Evolutionary conservation across 495 filamentous ascomycete genomes (phyloP).

Genomic region (Trichoderma asperelloides): DNA sequence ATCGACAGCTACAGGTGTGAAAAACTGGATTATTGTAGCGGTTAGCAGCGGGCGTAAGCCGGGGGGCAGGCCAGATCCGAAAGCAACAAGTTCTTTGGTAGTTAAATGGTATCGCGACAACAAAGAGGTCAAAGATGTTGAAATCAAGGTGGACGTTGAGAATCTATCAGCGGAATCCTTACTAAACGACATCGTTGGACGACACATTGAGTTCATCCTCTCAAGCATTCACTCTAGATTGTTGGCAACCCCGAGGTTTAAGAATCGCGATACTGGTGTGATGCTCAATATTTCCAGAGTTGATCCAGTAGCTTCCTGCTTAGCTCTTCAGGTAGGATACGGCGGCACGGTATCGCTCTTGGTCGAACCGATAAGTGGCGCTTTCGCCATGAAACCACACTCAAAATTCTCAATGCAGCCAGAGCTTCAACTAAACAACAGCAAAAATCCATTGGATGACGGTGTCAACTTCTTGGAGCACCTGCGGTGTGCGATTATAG

Average conservation of each 20-base stretch:
- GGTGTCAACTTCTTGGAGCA: constrained; percentile 42
- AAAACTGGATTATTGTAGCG: constrained; percentile 88
- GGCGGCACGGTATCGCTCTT: constrained; percentile 48
- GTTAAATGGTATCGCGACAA: constrained; percentile 81
- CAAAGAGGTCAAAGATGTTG: constrained; percentile 56
- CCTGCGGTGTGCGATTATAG: constrained; percentile 47
- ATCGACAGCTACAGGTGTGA: constrained; percentile 43
- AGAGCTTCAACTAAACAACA: constrained; percentile 45
- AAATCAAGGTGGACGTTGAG: constrained; percentile 55
- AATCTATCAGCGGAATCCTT: constrained; percentile 64
- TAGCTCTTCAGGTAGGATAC: constrained; percentile 59
- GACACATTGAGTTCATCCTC: constrained; percentile 62
- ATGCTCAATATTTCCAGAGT: constrained; percentile 42
- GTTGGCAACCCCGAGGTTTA: constrained; percentile 46
- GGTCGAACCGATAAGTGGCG: constrained; percentile 60
- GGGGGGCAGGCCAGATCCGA: constrained; percentile 17
- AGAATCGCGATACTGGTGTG: constrained; percentile 44
- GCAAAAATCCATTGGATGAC: constrained; percentile 45
- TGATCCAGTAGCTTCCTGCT: constrained; percentile 54
- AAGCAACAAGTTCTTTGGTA: constrained; percentile 41
- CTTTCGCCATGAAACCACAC: constrained; percentile 42
- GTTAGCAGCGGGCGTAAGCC: constrained; percentile 52
- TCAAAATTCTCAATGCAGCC: constrained; percentile 27
- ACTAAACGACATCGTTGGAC: constrained; percentile 62
- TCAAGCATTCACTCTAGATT: constrained; percentile 50